Base-by-base conservation (phyloP, 805 yeast species). In the Barnettozyma sucrosica region DNA sequence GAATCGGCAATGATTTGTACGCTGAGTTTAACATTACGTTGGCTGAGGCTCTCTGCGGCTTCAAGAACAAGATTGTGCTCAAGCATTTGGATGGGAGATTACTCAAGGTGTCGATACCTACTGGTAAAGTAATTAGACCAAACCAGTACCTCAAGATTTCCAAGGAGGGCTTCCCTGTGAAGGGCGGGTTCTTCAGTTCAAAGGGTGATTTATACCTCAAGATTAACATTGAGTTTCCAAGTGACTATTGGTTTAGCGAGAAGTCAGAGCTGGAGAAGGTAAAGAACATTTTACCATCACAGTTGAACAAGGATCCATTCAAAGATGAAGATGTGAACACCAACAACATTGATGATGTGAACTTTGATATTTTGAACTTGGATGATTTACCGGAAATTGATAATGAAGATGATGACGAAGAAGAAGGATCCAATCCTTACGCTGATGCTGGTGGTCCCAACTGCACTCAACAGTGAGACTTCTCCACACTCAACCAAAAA, bases 41-140 rank as follows among this genome's bases (percentile, higher is more conserved):
- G 44, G 79, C 79, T 13, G 98, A 92, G 54, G 83, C 97, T 0
- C 70, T 92, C n/a, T 77, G 88, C 50, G 98, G 98, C 2, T 84
- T 90, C 57, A 68, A 76, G 32, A 70, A 81, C 24, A 75, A 77
- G 44, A 74, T 77, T 11, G 70, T 89, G 2, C 67, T 85, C 9
- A 77, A 77, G 53, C 93, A 88, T 53, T 72, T 90, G 47, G 98
- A 93, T 65, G 90, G 84, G 16, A 78, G 97, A 52, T 77, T 80
- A 33, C 64, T 89, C 13, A 75, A 75, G 45, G 62, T 90, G 13
- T 69, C 79, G 0, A 76, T 83, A 0, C 89, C 90, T 1, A 68
- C 74, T 5, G 97, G 97, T 1, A 84, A 83, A 64, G 96, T 92
- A 6, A 59, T 89, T 7, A 75, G 83, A 57, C 96, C 96, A 0